Evolutionary conservation across 352 stramenopile genomes (phyloP), one percentile per base, ranked within the genome.

Genomic region (Aphanomyces euteiches): DNA sequence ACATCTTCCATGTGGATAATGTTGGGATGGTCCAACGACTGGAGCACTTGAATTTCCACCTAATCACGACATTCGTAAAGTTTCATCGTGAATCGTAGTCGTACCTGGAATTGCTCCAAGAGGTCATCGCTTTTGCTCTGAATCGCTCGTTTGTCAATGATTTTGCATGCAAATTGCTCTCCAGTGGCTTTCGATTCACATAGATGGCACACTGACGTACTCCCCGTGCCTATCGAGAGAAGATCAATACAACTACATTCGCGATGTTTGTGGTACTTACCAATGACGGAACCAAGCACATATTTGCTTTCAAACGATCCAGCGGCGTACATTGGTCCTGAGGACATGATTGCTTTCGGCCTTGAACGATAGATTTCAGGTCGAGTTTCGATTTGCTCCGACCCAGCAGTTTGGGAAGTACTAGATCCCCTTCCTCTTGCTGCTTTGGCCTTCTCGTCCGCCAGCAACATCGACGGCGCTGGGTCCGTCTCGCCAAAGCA

Each of bases 1-100:
- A 96, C 86, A 65, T 93, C 86, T 65, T 94, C 81, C 58, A 96
- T 92, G 57, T 83, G 83, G 59, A 97, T 94, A 74, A 97, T 96
- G 69, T 96, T 95, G n/a, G 87, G 85, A 56, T 97, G 90, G 21
- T 80, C 78, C 74, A 97, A 80, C 15, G 83, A 92, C 76, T 93
- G 82, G n/a, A 97, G 76, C 67, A 97, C 86, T 78, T 94, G 86
- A n/a, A 95, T 89, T 47, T 95, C 88, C 47, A 94, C 80, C 41
- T 38, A 28, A 2, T 28, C 28, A 28, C 28, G 28, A 28, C 28
- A 28, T 28, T 28, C 28, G 28, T 28, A 28, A 28, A 28, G 28
- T 2, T 28, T 28, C 28, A 28, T 28, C 28, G 2, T 2, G 28
- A 28, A 57, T 19, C 7, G 17, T 10, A 67, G 50, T 19, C 45